A percentile compares a stretch with the other conserved stretches of the same genome.
These are phyloP conservation scores for Pleoardoris graminearum DNA, from an alignment of 2,329 filamentous ascomycete genomes.

Conservation along the genomic window DNA sequence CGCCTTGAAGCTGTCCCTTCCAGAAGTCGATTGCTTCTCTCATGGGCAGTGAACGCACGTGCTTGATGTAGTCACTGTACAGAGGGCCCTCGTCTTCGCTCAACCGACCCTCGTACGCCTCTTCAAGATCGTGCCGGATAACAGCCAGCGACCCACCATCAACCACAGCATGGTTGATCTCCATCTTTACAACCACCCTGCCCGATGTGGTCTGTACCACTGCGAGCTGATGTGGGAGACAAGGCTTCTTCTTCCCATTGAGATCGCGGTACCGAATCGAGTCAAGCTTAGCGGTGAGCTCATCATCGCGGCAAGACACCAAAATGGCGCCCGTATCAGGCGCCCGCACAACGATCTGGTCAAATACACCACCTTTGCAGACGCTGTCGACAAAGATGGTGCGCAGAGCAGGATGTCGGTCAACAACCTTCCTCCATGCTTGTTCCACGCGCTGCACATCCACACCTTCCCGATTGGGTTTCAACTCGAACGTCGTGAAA, in stretches of 20 bases:
- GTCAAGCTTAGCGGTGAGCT: constrained; percentile 25
- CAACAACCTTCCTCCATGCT: constrained; percentile 39
- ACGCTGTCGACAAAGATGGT: constrained; percentile 42
- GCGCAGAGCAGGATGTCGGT: constrained; percentile 38
- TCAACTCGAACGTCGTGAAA: constrained; percentile 34
- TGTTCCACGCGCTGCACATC: constrained; percentile 26
- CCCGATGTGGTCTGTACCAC: constrained; percentile 34
- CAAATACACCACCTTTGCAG: constrained; percentile 41
- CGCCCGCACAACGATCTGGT: constrained; percentile 38
- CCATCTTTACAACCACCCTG: constrained; percentile 37
- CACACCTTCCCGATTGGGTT: constrained; percentile 23
- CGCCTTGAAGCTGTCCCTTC: constrained; percentile 35
- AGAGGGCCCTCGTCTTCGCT: constrained; percentile 30
- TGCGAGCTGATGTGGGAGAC: constrained; percentile 39
- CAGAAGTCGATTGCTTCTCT: constrained; percentile 34
- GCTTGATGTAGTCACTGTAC: constrained; percentile 44
- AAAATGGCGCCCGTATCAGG: constrained; percentile 28
- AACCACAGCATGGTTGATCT: constrained; percentile 42
- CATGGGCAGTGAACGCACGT: constrained; percentile 27
- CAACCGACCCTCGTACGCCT: constrained; percentile 35
- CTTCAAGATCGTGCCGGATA: constrained; percentile 35
- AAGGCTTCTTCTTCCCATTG: constrained; percentile 36
- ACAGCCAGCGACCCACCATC: constrained; percentile 39
- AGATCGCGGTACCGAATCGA: constrained; percentile 31
- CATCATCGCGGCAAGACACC: constrained; percentile 28